A percentile compares a stretch with the other conserved stretches of the same genome.
These are phyloP conservation scores for Mucuna pruriens DNA, from an alignment of 306 rosid genomes.

Conservation along the genomic window DNA sequence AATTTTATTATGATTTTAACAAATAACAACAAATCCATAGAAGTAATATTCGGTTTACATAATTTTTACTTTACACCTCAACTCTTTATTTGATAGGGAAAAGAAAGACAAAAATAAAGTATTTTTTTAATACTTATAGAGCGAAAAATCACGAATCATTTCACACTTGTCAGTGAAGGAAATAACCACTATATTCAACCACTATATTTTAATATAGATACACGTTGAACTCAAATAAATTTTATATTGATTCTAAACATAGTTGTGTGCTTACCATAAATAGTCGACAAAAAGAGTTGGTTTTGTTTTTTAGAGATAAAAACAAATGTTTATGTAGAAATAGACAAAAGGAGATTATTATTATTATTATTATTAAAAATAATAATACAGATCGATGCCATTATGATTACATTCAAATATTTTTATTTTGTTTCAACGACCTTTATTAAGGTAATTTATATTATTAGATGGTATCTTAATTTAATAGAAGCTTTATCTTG, in stretches of 20 bases:
- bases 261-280: constrained; percentile 1
- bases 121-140: not conserved
- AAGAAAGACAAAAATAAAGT: not conserved
- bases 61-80: not conserved
- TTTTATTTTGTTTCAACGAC: not conserved
- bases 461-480: not conserved
- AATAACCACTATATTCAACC: constrained; percentile 6
- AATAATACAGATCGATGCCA: not conserved
- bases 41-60: not conserved
- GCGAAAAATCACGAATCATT: not conserved
- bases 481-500: not conserved
- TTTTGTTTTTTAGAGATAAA: too few species aligned
- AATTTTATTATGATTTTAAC: not conserved
- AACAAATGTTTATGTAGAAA: not conserved
- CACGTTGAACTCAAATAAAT: not conserved
- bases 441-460: not conserved
- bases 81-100: not conserved
- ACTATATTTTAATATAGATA: not conserved
- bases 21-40: not conserved
- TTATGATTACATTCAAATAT: not conserved
- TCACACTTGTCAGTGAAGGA: not conserved
- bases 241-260: not conserved
- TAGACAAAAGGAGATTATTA: not conserved
- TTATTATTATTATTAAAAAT: not conserved
- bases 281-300: not conserved